A percentile compares a stretch with the other conserved stretches of the same genome.
Conservation (phyloP, 495 filamentous ascomycete genomes). For the Trichocladium uniseriatum region DNA sequence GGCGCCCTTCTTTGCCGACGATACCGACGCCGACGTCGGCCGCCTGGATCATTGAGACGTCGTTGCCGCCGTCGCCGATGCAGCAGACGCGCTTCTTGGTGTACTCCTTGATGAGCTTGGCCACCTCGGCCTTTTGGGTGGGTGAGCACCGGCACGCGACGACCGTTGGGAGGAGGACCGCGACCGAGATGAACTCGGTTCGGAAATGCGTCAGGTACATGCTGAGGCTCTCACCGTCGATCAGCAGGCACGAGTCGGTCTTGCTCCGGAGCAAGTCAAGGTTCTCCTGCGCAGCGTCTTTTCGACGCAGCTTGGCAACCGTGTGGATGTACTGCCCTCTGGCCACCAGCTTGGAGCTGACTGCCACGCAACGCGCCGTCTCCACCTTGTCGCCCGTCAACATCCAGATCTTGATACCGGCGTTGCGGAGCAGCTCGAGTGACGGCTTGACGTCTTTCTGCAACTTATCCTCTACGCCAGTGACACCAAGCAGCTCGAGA, state of each 20-base stretch:
- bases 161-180: conserved; percentile 81
- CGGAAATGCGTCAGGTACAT: conserved; percentile 76
- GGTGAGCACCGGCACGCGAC: conserved; percentile 96
- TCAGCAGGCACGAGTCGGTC: conserved; percentile 78
- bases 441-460: conserved; percentile 92
- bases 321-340: conserved; percentile 94
- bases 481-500: conserved; percentile 88
- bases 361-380: conserved; percentile 92
- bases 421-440: conserved; percentile 89
- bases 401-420: conserved; percentile 99
- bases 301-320: conserved; percentile 69
- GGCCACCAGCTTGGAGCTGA: conserved; percentile 88
- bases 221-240: conserved; percentile 84
- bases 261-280: conserved; percentile 84
- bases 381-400: conserved; percentile 98
- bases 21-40: conserved; percentile 97
- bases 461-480: conserved; percentile 93
- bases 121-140: conserved; percentile 92
- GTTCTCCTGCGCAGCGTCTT: conserved; percentile 71
- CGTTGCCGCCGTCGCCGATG: conserved; percentile 96
- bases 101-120: conserved; percentile 78
- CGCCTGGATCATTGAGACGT: conserved; percentile 98
- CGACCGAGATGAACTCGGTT: conserved; percentile 75
- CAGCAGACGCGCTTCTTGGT: conserved; percentile 92
- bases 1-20: conserved; percentile 93